Percentiles rank a stretch among this genome's conserved stretches.
Evolutionary conservation across 805 yeast species (phyloP).

Genomic region (Kodamaea hsintzibuensis): DNA sequence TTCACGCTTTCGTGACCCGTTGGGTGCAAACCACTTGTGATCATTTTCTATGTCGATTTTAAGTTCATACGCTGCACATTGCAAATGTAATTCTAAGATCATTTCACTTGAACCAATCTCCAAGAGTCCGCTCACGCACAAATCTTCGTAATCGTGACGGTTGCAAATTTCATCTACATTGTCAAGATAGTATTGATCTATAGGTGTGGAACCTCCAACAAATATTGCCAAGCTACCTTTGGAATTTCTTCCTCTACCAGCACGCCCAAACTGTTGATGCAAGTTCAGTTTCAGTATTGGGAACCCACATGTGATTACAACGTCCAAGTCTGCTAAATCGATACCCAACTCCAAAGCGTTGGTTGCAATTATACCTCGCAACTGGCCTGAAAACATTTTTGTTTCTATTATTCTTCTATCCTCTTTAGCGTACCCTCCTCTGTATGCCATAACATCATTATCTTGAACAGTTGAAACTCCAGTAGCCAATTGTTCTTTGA

Average conservation of each 20-base stretch:
- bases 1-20: constrained; percentile 16
- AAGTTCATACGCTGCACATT: constrained; percentile 89
- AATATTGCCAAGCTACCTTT: constrained; percentile 82
- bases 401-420: constrained; percentile 87
- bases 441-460: constrained; percentile 80
- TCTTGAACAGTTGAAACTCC: constrained; percentile 44
- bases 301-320: constrained; percentile 90
- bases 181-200: constrained; percentile 79
- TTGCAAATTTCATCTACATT: constrained; percentile 62
- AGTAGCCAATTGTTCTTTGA: constrained; percentile 20
- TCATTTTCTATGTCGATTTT: constrained; percentile 63
- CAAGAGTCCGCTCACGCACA: constrained; percentile 39
- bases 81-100: constrained; percentile 79
- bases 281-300: constrained; percentile 85
- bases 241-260: constrained; percentile 74
- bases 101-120: constrained; percentile 34
- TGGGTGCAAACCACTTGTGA: constrained; percentile 53
- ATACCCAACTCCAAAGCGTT: constrained; percentile 95
- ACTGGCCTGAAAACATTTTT: constrained; percentile 85
- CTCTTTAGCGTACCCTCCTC: constrained; percentile 90
- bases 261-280: constrained; percentile 96
- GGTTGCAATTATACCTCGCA: constrained; percentile 88
- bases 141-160: constrained; percentile 37
- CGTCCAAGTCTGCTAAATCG: constrained; percentile 90
- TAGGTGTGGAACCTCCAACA: constrained; percentile 80